Percentiles rank a stretch among this genome's conserved stretches.
Conservation (phyloP, 1,284 basidiomycete species). For the Peniophora sp. region DNA sequence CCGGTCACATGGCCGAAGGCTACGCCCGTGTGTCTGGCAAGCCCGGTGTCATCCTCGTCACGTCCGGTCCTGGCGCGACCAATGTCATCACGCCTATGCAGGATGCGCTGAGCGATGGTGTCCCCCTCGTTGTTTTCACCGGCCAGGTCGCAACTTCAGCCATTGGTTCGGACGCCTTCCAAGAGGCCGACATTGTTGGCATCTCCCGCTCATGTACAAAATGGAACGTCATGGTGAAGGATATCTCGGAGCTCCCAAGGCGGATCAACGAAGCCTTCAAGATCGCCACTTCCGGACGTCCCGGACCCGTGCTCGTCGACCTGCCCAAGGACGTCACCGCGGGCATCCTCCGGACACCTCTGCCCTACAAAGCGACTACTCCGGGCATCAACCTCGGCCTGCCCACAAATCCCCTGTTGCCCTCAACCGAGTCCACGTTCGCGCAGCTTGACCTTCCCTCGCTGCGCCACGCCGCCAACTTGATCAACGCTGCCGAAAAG, state of each 20-base stretch:
- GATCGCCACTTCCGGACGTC: conserved; percentile 94
- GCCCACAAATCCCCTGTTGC: conserved; percentile 68
- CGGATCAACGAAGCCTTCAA: conserved; percentile 99
- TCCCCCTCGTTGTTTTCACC: conserved; percentile 92
- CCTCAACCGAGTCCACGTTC: conserved; percentile 40
- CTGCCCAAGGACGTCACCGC: conserved; percentile 98
- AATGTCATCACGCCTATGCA: conserved; percentile 99
- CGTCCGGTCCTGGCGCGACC: conserved; percentile 95
- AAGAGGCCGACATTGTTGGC: conserved; percentile 95
- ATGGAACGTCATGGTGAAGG: conserved; percentile 99
- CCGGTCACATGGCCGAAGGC: conserved; percentile 98
- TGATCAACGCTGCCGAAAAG: conserved; percentile 89
- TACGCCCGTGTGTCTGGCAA: conserved; percentile 97
- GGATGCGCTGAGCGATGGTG: conserved; percentile 91
- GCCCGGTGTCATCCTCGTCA: conserved; percentile 96
- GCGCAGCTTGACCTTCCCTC: conserved; percentile 43
- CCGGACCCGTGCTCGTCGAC: conserved; percentile 96
- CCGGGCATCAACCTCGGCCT: conserved; percentile 76
- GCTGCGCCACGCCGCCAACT: conserved; percentile 77
- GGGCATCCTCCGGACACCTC: conserved; percentile 77
- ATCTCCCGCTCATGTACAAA: conserved; percentile 97
- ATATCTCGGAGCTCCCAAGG: conserved; percentile 89
- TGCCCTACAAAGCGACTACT: conserved; percentile 85
- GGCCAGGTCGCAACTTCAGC: conserved; percentile 98
- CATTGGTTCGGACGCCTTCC: conserved; percentile 97